A percentile compares a stretch with the other conserved stretches of the same genome.
phyloP scores from a whole-genome alignment of 2,329 filamentous ascomycete genomes.

The Fusarium protoensiforme region DNA sequence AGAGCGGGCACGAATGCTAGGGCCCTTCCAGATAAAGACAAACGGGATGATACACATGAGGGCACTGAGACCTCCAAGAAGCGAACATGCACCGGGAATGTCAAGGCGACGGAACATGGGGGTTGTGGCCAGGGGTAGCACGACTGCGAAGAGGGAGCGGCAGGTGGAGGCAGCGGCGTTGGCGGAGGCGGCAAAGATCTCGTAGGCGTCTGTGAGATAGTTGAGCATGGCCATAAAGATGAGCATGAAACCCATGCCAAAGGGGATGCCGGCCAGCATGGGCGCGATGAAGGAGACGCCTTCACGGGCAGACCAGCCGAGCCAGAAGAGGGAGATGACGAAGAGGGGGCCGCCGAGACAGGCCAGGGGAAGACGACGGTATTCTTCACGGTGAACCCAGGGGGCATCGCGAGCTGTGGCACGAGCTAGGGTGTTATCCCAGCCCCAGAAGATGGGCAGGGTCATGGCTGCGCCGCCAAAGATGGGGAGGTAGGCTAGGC shows the following conservation, averaged over 20 bases:
- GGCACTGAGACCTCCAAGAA: slow-evolving; percentile 62
- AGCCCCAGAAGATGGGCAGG: slow-evolving; percentile 71
- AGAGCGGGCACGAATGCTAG: slow-evolving; percentile 65
- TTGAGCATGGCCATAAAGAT: slow-evolving; percentile 74
- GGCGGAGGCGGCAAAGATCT: slow-evolving; percentile 75
- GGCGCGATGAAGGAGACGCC: slow-evolving; percentile 65
- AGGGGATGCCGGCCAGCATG: slow-evolving; percentile 69
- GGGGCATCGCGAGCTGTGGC: slow-evolving; percentile 60
- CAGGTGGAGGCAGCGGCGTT: slow-evolving; percentile 88
- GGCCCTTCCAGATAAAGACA: slow-evolving; percentile 65
- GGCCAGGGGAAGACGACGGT: slow-evolving; percentile 76
- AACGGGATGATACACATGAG: slow-evolving; percentile 64
- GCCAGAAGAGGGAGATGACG: slow-evolving; percentile 67
- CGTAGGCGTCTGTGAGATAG: slow-evolving; percentile 75
- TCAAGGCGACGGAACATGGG: slow-evolving; percentile 61
- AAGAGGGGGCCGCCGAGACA: slow-evolving; percentile 76
- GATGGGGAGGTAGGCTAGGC: slow-evolving; percentile 76
- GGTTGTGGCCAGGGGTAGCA: slow-evolving; percentile 66
- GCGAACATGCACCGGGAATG: slow-evolving; percentile 62
- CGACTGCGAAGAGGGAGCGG: slow-evolving; percentile 91
- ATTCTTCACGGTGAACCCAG: slow-evolving; percentile 74
- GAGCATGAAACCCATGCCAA: slow-evolving; percentile 70
- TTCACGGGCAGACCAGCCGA: slow-evolving; percentile 67
- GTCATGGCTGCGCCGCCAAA: slow-evolving; percentile 70
- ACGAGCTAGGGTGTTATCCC: slow-evolving; percentile 68